Conservation (phyloP, 1,139 yeast species). For the Kurtzmaniella quercitrusa region DNA sequence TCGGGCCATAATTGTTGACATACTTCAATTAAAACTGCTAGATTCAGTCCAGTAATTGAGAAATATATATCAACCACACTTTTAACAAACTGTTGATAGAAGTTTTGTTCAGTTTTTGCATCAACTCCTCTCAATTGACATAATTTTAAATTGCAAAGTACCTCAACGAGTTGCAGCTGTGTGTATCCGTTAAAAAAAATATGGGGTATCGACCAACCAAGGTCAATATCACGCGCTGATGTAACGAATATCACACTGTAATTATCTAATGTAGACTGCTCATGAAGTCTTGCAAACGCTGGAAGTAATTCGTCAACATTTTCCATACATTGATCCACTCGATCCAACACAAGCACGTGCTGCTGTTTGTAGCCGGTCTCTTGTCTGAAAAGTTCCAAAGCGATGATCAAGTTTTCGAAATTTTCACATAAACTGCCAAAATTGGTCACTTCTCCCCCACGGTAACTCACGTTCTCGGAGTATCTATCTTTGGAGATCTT, state of each 20-base stretch:
- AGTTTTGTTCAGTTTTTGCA: conserved; percentile 11
- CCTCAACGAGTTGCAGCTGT: conserved; percentile 33
- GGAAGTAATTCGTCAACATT: conserved; percentile 40
- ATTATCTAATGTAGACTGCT: conserved; percentile 31
- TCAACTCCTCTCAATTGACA: conserved; percentile 22
- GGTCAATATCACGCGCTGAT: conserved; percentile 16
- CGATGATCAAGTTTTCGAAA: conserved; percentile 42
- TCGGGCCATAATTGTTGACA: conserved; percentile 47
- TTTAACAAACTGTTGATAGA: conserved; percentile 48
- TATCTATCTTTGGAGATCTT: conserved; percentile 16
- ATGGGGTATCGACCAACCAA: conserved; percentile 35
- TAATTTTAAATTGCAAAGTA: conserved; percentile 27
- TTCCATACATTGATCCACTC: conserved; percentile 55
- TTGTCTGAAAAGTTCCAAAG: conserved; percentile 34
- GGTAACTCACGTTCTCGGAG: conserved; percentile 13
- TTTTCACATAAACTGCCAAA: conserved; percentile 35
- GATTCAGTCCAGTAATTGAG: conserved; percentile 53
- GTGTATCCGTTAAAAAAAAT: conserved; percentile 47
- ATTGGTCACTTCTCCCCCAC: conserved; percentile 17
- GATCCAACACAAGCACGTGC: conserved; percentile 58
- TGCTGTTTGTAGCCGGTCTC: conserved; percentile 28
- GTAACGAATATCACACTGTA: conserved; percentile 29
- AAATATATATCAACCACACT: conserved; percentile 50
- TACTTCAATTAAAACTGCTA: conserved; percentile 40
- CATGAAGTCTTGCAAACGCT: conserved; percentile 47